Conservation (phyloP, 1,284 basidiomycete species). For the Cryptococcus sp. region DNA sequence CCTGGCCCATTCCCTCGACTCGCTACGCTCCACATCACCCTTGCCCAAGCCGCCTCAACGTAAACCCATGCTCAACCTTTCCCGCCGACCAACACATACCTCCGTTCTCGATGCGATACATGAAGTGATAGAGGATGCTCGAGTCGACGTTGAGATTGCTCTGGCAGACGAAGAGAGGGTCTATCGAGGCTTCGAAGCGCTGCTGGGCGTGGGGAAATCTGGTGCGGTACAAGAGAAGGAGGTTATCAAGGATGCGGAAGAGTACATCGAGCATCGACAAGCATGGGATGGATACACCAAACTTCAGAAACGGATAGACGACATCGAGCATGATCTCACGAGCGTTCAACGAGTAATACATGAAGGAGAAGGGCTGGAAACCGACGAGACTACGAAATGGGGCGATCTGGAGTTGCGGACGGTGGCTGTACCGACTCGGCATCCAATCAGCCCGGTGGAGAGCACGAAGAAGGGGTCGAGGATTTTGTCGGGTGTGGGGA, state of each 20-base stretch:
- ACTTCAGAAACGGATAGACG: constrained; percentile 60
- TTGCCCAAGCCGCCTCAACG: constrained; percentile 7
- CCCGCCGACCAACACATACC: constrained; percentile 38
- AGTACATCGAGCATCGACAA: constrained; percentile 57
- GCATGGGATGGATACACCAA: constrained; percentile 52
- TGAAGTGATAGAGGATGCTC: constrained; percentile 74
- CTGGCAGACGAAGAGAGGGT: constrained; percentile 70
- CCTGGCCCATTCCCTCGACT: constrained; percentile 34
- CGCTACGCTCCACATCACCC: constrained; percentile 23
- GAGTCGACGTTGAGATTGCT: constrained; percentile 79
- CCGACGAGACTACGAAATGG: constrained; percentile 12
- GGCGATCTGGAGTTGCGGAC: constrained; percentile 14
- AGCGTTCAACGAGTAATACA: constrained; percentile 42
- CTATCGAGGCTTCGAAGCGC: constrained; percentile 63
- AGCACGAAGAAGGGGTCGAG: neutral
- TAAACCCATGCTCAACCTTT: constrained; percentile 9
- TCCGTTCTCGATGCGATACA: constrained; percentile 61
- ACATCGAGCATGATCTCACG: constrained; percentile 74
- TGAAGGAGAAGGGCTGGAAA: constrained; percentile 34
- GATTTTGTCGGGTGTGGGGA: constrained; percentile 20
- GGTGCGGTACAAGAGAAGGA: constrained; percentile 41
- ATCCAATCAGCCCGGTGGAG: constrained; percentile 1
- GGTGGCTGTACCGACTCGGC: constrained; percentile 11
- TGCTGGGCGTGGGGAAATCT: constrained; percentile 53
- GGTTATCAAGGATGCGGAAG: constrained; percentile 54